A percentile compares a stretch with the other conserved stretches of the same genome.
Evolutionary conservation across 495 filamentous ascomycete genomes (phyloP).

Genomic region (Parathielavia appendiculata): DNA sequence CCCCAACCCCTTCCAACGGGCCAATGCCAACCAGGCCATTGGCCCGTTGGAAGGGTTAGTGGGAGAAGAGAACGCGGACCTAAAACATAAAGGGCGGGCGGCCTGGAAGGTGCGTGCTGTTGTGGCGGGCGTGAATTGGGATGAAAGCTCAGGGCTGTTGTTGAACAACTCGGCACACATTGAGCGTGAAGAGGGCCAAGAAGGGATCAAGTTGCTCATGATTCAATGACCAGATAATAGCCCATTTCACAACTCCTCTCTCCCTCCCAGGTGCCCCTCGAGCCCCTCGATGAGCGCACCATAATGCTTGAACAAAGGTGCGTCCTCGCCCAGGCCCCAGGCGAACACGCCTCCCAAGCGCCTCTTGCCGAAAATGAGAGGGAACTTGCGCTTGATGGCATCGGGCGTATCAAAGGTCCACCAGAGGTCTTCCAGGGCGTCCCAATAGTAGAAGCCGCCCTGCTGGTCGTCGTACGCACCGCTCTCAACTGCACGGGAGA

Average conservation of each 20-base stretch:
- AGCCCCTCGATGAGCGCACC: constrained; percentile 48
- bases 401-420: constrained; percentile 72
- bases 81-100: too few relatives aligned
- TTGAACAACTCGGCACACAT: too few relatives aligned
- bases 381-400: constrained; percentile 59
- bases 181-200: neutral
- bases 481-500: constrained; percentile 47
- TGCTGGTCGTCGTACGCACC: constrained; percentile 53
- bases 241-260: constrained; percentile 24
- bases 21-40: too few relatives aligned
- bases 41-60: too few relatives aligned
- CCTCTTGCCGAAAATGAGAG: constrained; percentile 52
- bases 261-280: constrained; percentile 9
- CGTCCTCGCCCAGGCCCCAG: constrained; percentile 72
- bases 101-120: too few relatives aligned
- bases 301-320: constrained; percentile 53
- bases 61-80: too few relatives aligned
- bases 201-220: too few relatives aligned
- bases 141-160: too few relatives aligned
- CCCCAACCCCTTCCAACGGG: too few relatives aligned
- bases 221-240: neutral
- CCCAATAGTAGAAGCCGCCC: constrained; percentile 68
- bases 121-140: too few relatives aligned
- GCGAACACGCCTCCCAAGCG: constrained; percentile 65
- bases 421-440: constrained; percentile 54